A percentile compares a stretch with the other conserved stretches of the same genome.
These are phyloP conservation scores for Sclerotinia borealis DNA, from an alignment of 2,329 filamentous ascomycete genomes.

Conservation along the genomic window DNA sequence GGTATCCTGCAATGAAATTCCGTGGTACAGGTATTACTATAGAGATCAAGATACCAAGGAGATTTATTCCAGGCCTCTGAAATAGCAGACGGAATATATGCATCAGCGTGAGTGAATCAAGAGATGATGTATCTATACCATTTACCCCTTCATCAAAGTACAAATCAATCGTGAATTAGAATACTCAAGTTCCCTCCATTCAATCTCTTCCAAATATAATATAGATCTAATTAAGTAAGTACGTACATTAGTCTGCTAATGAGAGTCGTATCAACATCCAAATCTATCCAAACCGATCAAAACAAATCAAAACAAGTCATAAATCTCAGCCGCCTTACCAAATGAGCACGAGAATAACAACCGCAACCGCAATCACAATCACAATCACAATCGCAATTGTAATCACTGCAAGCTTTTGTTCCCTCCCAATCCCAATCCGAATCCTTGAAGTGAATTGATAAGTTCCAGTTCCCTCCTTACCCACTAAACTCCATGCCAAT, in stretches of 20 bases:
- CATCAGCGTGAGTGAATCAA: background rate
- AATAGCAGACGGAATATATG: background rate
- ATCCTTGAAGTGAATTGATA: background rate
- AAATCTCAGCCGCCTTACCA: background rate
- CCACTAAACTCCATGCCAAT: background rate
- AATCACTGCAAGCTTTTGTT: background rate
- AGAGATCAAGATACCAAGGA: too few species aligned
- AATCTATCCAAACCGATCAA: too few species aligned
- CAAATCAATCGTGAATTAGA: background rate
- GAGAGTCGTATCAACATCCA: slow-evolving; percentile 4
- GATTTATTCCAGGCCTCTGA: too few species aligned
- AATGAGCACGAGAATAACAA: background rate
- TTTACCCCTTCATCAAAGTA: too few species aligned
- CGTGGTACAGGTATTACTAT: too few species aligned
- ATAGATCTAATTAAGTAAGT: background rate
- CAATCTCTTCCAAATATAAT: background rate
- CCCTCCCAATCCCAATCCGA: background rate
- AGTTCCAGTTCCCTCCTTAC: background rate
- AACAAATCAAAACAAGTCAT: background rate
- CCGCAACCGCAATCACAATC: background rate
- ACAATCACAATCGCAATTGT: too few species aligned
- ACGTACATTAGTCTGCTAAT: background rate
- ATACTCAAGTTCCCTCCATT: background rate
- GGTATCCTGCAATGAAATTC: background rate
- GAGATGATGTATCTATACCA: background rate